Evolutionary conservation across 345 rosid species (phyloP), one percentile per base, ranked within the genome.

Genomic region (Eucalyptus globulus): DNA sequence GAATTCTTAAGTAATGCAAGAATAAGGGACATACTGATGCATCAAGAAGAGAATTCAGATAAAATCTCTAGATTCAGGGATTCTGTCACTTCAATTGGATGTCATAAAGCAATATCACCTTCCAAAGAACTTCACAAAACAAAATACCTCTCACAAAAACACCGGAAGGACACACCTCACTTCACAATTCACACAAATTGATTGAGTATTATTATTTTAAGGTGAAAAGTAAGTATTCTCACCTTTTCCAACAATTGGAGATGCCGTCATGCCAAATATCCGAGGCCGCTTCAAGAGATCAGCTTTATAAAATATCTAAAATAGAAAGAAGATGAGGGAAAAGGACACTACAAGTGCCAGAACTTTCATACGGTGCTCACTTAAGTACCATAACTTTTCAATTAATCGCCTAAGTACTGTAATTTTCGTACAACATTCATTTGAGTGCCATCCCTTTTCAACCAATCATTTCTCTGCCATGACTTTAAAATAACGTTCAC

Each of bases 251-350:
- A 96, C 96, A 76, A 97, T 92, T 40, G 99, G 99, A 90, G 99
- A 97, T 72, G 99, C 99, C 27, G 99, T 97, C 99, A 97, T 96
- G 92, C 99, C 99, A 93, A 97, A 97, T 92, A 97, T 92, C 45
- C 95, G 98, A 67, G 99, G 99, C 88, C 88, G 89, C 92, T 93
- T 95, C 87, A 88, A 89, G 60, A 88, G 90, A 87, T 93, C 90
- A 69, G 90, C 88, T 90, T 95, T 93, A 91, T 96, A 97, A 92
- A 95, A 96, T 85, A 92, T 93, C 99, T 97, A 91, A 89, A 93
- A 49, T 65, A 47, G 50, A 65, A 85, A 49, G 53, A 50, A 37
- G 50, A 85, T 65, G 58, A 56, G 60, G 65, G 29, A 87, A 58
- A 56, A 6, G 47, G 27, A 37, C 47, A 50, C 49, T 13, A 19